Conservation (phyloP, 2,329 filamentous ascomycete genomes). For the Fusarium compactum region DNA sequence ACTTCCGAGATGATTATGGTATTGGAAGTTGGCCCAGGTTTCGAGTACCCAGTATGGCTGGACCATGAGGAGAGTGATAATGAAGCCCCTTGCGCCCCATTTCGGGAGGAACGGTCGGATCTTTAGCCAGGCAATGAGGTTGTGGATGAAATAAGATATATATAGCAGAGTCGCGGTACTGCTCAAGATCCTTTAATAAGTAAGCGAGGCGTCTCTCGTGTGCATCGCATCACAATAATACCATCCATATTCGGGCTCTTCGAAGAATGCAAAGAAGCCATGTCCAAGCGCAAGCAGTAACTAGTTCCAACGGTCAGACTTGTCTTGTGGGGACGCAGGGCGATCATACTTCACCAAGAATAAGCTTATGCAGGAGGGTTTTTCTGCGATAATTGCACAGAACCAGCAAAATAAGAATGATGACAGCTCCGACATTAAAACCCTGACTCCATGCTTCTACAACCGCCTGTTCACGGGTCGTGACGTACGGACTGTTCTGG, state of each 20-base stretch:
- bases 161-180: slow-evolving; percentile 28
- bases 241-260: slow-evolving; percentile 31
- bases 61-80: slow-evolving; percentile 13
- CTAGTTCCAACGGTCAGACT: background rate
- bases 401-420: slow-evolving; percentile 18
- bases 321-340: background rate
- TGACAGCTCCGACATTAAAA: slow-evolving; percentile 19
- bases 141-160: slow-evolving; percentile 30
- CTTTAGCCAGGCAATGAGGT: slow-evolving; percentile 32
- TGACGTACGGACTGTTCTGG: slow-evolving; percentile 17
- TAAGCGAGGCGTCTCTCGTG: background rate
- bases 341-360: slow-evolving; percentile 23
- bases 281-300: slow-evolving; percentile 26
- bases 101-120: slow-evolving; percentile 22
- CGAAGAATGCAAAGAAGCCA: slow-evolving; percentile 29
- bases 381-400: slow-evolving; percentile 31
- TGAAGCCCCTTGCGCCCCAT: slow-evolving; percentile 26
- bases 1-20: slow-evolving; percentile 27
- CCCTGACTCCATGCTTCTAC: slow-evolving; percentile 35
- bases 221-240: background rate
- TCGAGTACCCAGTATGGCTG: slow-evolving; percentile 33
- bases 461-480: slow-evolving; percentile 25
- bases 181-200: slow-evolving; percentile 4
- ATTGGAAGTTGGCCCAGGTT: slow-evolving; percentile 35
- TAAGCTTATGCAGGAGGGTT: slow-evolving; percentile 29